Percentiles rank a stretch among this genome's conserved stretches.
Evolutionary conservation across 192 early-diverging fungal species (phyloP).

Genomic region (Coemansia reversa): DNA sequence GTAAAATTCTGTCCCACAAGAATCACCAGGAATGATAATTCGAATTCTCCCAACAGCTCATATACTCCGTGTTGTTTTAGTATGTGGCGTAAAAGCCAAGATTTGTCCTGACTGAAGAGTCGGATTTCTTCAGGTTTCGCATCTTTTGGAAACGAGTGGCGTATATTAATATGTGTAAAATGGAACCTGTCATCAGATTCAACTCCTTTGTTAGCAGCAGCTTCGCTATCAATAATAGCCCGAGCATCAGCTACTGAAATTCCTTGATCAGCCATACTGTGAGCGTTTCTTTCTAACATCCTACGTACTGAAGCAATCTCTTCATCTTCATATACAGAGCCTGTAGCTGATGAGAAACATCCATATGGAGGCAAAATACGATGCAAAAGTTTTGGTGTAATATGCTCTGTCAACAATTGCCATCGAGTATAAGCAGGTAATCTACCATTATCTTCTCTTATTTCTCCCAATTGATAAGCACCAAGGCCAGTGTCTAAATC

Average conservation of each 20-base stretch:
- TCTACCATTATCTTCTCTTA: not conserved
- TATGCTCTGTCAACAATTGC: constrained; percentile 70
- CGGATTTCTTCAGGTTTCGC: constrained; percentile 67
- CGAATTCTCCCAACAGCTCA: constrained; percentile 74
- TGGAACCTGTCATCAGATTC: constrained; percentile 20
- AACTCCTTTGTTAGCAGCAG: not conserved
- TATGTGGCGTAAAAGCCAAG: constrained; percentile 64
- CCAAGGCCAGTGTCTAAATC: constrained; percentile 80
- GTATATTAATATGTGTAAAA: constrained; percentile 79
- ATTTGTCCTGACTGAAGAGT: constrained; percentile 85
- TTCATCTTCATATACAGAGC: constrained; percentile 62
- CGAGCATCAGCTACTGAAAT: not conserved
- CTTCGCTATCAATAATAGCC: constrained; percentile 1
- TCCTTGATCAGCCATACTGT: not conserved
- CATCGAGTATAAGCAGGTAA: constrained; percentile 66
- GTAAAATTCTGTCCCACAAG: constrained; percentile 80
- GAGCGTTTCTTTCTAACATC: constrained; percentile 9
- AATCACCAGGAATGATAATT: constrained; percentile 77
- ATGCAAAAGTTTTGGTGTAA: constrained; percentile 54
- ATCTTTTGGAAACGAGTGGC: constrained; percentile 74
- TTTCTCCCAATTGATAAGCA: constrained; percentile 66
- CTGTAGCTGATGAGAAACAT: constrained; percentile 46
- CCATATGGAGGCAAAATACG: constrained; percentile 54
- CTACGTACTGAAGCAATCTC: constrained; percentile 47
- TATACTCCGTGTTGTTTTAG: constrained; percentile 31